Evolutionary conservation across 495 filamentous ascomycete genomes (phyloP).

Genomic region (Xylaria castorea): DNA sequence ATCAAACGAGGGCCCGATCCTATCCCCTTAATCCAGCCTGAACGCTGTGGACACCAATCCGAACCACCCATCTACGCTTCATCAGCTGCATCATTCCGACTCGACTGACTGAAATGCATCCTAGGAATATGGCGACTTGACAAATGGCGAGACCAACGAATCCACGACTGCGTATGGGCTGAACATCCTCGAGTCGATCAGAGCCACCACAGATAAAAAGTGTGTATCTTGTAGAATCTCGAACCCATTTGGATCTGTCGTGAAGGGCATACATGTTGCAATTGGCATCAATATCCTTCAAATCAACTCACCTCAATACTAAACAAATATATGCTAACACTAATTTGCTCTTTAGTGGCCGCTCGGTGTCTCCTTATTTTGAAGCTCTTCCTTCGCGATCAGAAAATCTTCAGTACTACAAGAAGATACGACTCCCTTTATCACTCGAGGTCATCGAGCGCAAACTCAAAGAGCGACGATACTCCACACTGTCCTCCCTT

Average conservation of each 20-base stretch:
- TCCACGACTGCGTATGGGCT: slow-evolving; percentile 72
- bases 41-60: not conserved
- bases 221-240: slow-evolving; percentile 43
- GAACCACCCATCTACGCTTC: slow-evolving; percentile 15
- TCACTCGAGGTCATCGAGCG: slow-evolving; percentile 75
- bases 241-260: not conserved
- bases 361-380: slow-evolving; percentile 73
- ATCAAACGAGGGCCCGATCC: slow-evolving; percentile 18
- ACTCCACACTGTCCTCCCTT: slow-evolving; percentile 65
- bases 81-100: not conserved
- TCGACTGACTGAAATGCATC: slow-evolving; percentile 28
- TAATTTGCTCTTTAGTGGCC: slow-evolving; percentile 56
- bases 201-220: slow-evolving; percentile 74
- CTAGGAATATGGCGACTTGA: slow-evolving; percentile 47
- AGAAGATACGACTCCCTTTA: slow-evolving; percentile 73
- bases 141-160: slow-evolving; percentile 62
- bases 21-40: slow-evolving; percentile 23
- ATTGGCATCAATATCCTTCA: not conserved
- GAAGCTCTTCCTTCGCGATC: slow-evolving; percentile 68
- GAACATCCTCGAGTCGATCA: slow-evolving; percentile 68
- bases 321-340: slow-evolving; percentile 28
- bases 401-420: slow-evolving; percentile 74
- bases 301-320: not conserved
- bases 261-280: slow-evolving; percentile 22
- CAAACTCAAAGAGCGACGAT: slow-evolving; percentile 69